Percentiles rank a stretch among this genome's conserved stretches.
These are phyloP conservation scores for Lecanoromycetidae sp. DNA, from an alignment of 2,329 filamentous ascomycete species.

Conservation along the genomic window DNA sequence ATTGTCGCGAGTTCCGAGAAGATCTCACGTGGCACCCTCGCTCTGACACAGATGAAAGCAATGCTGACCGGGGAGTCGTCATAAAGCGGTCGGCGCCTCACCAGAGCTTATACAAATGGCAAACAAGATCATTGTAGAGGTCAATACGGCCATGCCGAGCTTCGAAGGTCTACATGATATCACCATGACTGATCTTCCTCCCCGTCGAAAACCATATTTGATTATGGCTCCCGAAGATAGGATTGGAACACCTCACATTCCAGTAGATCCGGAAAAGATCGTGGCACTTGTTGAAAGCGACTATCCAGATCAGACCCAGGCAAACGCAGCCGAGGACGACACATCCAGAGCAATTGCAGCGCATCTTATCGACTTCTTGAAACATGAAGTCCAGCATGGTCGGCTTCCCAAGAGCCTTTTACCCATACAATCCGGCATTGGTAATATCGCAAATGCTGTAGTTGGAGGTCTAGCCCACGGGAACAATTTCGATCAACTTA, in stretches of 20 bases:
- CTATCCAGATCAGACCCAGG: conserved; percentile 64
- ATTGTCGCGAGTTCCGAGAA: too few relatives aligned
- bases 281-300: conserved; percentile 75
- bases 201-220: conserved; percentile 69
- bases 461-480: conserved; percentile 66
- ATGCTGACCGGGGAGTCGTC: too few relatives aligned
- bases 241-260: conserved; percentile 71
- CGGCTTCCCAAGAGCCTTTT: conserved; percentile 66
- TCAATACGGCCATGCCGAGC: conserved; percentile 74
- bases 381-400: conserved; percentile 70
- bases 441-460: conserved; percentile 87
- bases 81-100: conserved; percentile 63
- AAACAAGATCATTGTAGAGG: conserved; percentile 86
- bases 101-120: conserved; percentile 83
- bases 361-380: conserved; percentile 73
- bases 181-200: conserved; percentile 74
- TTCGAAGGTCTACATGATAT: conserved; percentile 88
- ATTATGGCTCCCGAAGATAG: conserved; percentile 78
- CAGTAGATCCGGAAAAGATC: conserved; percentile 72
- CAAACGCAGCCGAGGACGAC: conserved; percentile 66
- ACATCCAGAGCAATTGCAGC: conserved; percentile 59
- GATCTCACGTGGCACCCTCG: too few relatives aligned
- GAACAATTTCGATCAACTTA: conserved; percentile 72
- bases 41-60: too few relatives aligned
- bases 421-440: conserved; percentile 76